These are phyloP conservation scores for Pezicula radicicola DNA, from an alignment of 2,329 filamentous ascomycete species.

Conservation along the genomic window DNA sequence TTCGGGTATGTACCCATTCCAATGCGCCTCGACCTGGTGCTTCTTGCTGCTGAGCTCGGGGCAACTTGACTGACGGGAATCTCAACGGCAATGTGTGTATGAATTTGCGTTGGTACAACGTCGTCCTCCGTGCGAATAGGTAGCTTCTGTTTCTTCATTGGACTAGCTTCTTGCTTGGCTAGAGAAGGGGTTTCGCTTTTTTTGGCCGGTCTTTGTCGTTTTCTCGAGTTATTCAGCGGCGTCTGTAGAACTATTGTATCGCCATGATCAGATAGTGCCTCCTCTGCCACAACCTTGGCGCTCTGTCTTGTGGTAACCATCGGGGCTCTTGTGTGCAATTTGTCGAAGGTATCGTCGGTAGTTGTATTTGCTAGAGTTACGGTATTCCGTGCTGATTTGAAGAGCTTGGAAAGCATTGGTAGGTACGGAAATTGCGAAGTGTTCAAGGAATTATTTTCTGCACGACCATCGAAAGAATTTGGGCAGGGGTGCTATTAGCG, in stretches of 20 bases:
- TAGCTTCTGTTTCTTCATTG: conserved; percentile 21
- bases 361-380: conserved; percentile 8
- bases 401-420: conserved; percentile 24
- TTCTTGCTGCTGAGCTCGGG: background rate
- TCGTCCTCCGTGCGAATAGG: conserved; percentile 17
- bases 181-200: background rate
- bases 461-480: background rate
- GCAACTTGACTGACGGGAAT: conserved; percentile 13
- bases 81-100: conserved; percentile 19
- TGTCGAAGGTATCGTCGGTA: background rate
- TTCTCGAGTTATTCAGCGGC: conserved; percentile 5
- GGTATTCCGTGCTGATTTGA: conserved; percentile 19
- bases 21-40: background rate
- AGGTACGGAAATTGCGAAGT: background rate
- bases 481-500: too few relatives aligned
- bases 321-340: background rate
- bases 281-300: conserved; percentile 2
- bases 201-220: conserved; percentile 4
- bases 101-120: conserved; percentile 5
- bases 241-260: conserved; percentile 12
- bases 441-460: background rate
- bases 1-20: background rate
- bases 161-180: conserved; percentile 6
- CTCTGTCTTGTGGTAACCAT: conserved; percentile 21
- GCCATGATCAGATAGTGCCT: conserved; percentile 4